Percentiles rank a stretch among this genome's conserved stretches.
These are phyloP conservation scores for Pneumocystis carinii DNA, from an alignment of 1,139 yeast genomes.

Conservation along the genomic window DNA sequence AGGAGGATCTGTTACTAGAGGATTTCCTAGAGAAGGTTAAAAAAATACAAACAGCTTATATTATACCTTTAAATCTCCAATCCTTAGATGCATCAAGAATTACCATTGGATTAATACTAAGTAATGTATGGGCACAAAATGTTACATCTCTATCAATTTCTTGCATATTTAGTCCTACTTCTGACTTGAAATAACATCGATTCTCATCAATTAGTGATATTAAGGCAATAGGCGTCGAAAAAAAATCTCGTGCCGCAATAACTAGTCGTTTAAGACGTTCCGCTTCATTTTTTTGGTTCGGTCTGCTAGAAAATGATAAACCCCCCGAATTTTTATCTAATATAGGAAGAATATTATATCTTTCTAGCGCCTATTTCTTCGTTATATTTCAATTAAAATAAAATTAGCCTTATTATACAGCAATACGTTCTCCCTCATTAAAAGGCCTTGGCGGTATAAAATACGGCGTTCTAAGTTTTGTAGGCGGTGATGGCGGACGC, in stretches of 20 bases:
- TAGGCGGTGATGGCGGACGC: constrained; percentile 10
- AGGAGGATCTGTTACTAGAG: constrained; percentile 13
- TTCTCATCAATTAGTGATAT: neutral
- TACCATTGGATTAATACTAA: constrained; percentile 13
- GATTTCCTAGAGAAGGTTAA: constrained; percentile 6
- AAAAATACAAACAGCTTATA: neutral
- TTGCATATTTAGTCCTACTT: neutral
- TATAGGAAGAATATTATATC: neutral
- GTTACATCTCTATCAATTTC: constrained; percentile 8
- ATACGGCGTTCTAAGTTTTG: constrained; percentile 3
- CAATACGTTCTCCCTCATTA: constrained; percentile 8
- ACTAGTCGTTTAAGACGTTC: neutral
- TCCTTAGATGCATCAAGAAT: constrained; percentile 14
- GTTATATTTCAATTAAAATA: neutral
- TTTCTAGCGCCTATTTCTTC: neutral
- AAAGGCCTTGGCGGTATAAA: constrained; percentile 12
- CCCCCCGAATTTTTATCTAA: neutral
- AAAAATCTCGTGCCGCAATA: neutral
- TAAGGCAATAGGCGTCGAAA: neutral
- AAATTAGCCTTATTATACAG: neutral
- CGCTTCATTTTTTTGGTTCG: neutral
- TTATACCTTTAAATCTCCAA: constrained; percentile 13
- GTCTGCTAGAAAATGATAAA: neutral
- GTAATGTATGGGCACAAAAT: constrained; percentile 15
- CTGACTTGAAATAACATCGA: neutral